Percentiles rank a stretch among this genome's conserved stretches.
Evolutionary conservation across 129 eudicot species (phyloP).

Genomic region (Helianthus tuberosus): DNA sequence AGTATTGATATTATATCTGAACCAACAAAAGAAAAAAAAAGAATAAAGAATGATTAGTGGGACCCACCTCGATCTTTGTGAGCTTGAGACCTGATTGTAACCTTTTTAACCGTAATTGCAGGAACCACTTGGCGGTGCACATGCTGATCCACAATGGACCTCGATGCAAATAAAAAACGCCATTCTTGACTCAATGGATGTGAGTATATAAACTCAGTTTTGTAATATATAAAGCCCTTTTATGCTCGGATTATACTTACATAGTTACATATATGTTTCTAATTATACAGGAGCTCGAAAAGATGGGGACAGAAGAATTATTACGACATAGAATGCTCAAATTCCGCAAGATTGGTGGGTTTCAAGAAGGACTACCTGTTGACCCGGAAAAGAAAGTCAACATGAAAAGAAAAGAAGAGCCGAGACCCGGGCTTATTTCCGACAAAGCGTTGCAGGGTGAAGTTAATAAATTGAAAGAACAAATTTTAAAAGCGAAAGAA

Average conservation of each 20-base stretch:
- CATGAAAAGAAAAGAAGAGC: constrained; percentile 66
- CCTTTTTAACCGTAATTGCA: constrained; percentile 31
- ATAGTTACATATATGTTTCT: constrained; percentile 12
- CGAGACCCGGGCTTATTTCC: constrained; percentile 51
- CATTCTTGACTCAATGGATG: constrained; percentile 79
- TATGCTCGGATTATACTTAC: constrained; percentile 4
- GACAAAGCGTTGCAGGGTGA: constrained; percentile 60
- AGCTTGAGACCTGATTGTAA: constrained; percentile 1
- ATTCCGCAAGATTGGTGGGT: constrained; percentile 77
- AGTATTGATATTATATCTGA: not conserved
- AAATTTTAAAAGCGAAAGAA: constrained; percentile 50
- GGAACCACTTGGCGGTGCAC: constrained; percentile 99
- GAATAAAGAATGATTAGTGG: not conserved
- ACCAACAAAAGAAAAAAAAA: not conserved
- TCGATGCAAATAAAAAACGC: constrained; percentile 82
- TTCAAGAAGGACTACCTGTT: constrained; percentile 63
- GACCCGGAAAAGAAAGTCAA: constrained; percentile 63
- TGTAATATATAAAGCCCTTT: not conserved
- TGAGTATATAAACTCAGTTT: constrained; percentile 43
- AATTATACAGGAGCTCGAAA: constrained; percentile 55
- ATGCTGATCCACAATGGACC: constrained; percentile 92
- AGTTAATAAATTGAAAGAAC: constrained; percentile 61
- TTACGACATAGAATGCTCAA: constrained; percentile 60
- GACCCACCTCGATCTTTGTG: not conserved
- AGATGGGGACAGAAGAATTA: constrained; percentile 63